Evolutionary conservation across 495 filamentous ascomycete genomes (phyloP).

Genomic region (Hypoxylon lienhwacheense): DNA sequence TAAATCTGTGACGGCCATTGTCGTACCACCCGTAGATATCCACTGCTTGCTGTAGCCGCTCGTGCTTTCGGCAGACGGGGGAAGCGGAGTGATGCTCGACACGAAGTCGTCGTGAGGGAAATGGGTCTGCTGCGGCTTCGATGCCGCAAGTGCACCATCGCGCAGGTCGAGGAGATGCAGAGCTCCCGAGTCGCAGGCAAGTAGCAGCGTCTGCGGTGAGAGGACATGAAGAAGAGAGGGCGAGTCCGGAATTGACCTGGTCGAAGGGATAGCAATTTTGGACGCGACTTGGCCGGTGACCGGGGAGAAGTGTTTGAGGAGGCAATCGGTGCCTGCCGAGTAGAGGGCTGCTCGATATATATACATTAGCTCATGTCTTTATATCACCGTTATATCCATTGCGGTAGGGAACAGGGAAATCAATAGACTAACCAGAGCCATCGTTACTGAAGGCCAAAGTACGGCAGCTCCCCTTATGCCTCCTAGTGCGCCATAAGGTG

Average conservation of each 20-base stretch:
- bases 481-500: slow-evolving; percentile 79
- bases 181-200: slow-evolving; percentile 86
- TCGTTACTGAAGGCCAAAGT: slow-evolving; percentile 75
- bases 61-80: slow-evolving; percentile 72
- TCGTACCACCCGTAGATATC: slow-evolving; percentile 87
- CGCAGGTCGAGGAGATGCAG: slow-evolving; percentile 92
- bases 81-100: slow-evolving; percentile 82
- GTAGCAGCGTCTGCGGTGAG: slow-evolving; percentile 82
- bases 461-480: slow-evolving; percentile 92
- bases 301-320: slow-evolving; percentile 83
- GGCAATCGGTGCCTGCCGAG: slow-evolving; percentile 84
- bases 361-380: slow-evolving; percentile 10
- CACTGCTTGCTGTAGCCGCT: slow-evolving; percentile 90
- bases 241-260: slow-evolving; percentile 56
- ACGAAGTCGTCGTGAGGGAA: slow-evolving; percentile 91
- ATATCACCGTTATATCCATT: neutral
- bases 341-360: slow-evolving; percentile 60
- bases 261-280: slow-evolving; percentile 67
- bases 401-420: neutral
- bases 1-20: slow-evolving; percentile 84
- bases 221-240: slow-evolving; percentile 78
- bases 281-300: slow-evolving; percentile 78
- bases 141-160: slow-evolving; percentile 57
- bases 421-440: slow-evolving; percentile 56
- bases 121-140: slow-evolving; percentile 73